A percentile compares a stretch with the other conserved stretches of the same genome.
phyloP scores from a whole-genome alignment of 1,284 basidiomycete genomes.

The Moesziomyces globuligerus region DNA sequence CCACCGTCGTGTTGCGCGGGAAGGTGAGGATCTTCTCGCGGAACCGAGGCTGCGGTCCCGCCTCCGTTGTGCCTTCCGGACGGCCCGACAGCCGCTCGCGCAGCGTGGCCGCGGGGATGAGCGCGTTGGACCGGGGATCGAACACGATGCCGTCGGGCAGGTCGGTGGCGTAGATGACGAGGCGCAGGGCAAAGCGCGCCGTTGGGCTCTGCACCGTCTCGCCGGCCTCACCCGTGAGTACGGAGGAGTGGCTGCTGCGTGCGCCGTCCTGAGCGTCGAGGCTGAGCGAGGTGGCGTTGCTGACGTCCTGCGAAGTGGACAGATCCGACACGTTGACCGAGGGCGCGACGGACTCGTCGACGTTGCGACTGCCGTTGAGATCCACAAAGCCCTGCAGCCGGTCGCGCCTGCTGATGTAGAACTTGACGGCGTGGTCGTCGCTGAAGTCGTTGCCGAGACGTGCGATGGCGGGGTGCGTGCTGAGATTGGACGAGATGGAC shows the following conservation, averaged over 20 bases:
- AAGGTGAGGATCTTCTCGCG: conserved; percentile 68
- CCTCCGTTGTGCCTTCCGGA: conserved; percentile 7
- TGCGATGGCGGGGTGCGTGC: conserved; percentile 90
- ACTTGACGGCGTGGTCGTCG: conserved; percentile 94
- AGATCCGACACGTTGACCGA: conserved; percentile 33
- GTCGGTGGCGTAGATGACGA: conserved; percentile 86
- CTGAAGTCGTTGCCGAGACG: conserved; percentile 92
- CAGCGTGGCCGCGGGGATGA: conserved; percentile 71
- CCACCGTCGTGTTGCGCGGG: conserved; percentile 93
- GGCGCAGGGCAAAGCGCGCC: conserved; percentile 84
- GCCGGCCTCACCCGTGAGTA: conserved; percentile 34
- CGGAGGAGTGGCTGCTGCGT: conserved; percentile 39
- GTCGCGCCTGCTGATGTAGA: conserved; percentile 78
- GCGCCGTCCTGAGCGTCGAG: conserved; percentile 27
- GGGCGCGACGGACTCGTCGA: conserved; percentile 25
- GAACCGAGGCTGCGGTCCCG: conserved; percentile 29
- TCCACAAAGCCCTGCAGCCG: conserved; percentile 39
- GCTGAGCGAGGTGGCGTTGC: conserved; percentile 37
- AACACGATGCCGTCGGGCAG: conserved; percentile 92
- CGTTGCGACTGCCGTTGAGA: conserved; percentile 16
- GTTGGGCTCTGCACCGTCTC: conserved; percentile 65
- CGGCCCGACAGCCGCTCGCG: conserved; percentile 24
- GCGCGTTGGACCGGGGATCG: conserved; percentile 87
- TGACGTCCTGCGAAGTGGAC: conserved; percentile 38
- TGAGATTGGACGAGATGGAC: conserved; percentile 87